Evolutionary conservation across 306 rosid genomes (phyloP), one percentile per base, ranked within the genome.

Genomic region (Castanea sativa): DNA sequence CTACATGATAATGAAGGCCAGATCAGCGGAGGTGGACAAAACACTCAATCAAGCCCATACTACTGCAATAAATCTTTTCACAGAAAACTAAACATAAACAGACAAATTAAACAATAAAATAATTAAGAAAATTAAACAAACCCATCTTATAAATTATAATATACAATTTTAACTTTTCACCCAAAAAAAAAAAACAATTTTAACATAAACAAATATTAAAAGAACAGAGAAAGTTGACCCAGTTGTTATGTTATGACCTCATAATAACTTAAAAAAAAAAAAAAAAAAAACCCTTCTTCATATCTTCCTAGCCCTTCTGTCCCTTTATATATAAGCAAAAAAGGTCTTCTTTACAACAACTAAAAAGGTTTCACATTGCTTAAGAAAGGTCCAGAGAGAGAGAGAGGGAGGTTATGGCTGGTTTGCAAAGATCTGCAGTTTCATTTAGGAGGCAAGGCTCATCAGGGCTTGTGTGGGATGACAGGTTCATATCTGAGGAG

Each of bases 381-480:
- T 63, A 13, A 57, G 77, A 73, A 76, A 63, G 57, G 69, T 78
- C 78, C 53, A 79, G 33, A 79, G 56, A 79, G 45, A 79, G 61
- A 79, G 81, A 68, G 3, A 29, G 51, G 21, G 65, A 18, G 11
- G 61, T 74, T 51, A 93, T 92, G 98, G 96, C 86, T 52, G 94
- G 97, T 53, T 73, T 94, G 71, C 93, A 89, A 85, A 94, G 98
- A 92, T 94, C 98, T 55, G 88, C 73, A 2, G 80, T 85, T 8
- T 94, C 97, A 20, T 94, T 94, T 85, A 85, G 97, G 75, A 88
- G 98, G 56, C 94, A 91, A 59, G 98, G 98, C 57, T 94, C 98
- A 4, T 94, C 98, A 1, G 98, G 98, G 4, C 78, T 88, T 21
- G 90, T 94, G 25, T 94, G 95, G 92, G 98, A 94, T 21, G 96